These are phyloP conservation scores for Pythium volutum DNA, from an alignment of 352 stramenopile species.

Conservation along the genomic window DNA sequence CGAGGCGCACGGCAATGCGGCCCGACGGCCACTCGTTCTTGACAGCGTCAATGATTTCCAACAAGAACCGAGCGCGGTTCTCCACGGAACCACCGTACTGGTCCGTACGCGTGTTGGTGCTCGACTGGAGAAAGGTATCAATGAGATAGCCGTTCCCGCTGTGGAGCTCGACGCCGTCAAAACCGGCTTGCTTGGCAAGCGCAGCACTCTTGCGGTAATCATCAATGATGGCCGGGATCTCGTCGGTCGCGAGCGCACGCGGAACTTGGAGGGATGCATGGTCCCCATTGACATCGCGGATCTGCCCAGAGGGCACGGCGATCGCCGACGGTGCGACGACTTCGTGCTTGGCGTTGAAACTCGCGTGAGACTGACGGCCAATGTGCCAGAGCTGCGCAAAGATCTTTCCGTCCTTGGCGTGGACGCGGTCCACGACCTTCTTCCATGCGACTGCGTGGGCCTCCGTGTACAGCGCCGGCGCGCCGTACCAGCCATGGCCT, in stretches of 20 bases:
- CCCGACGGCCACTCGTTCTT: neutral
- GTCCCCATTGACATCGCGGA: neutral
- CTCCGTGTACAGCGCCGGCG: neutral
- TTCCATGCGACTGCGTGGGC: neutral
- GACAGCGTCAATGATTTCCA: slow-evolving; percentile 28
- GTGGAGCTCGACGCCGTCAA: slow-evolving; percentile 60
- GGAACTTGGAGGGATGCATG: neutral
- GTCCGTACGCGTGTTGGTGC: slow-evolving; percentile 62
- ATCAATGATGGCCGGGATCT: neutral
- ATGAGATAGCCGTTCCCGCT: slow-evolving; percentile 87
- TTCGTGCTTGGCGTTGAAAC: slow-evolving; percentile 27
- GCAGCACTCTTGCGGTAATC: slow-evolving; percentile 45
- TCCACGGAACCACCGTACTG: slow-evolving; percentile 66
- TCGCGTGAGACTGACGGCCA: slow-evolving; percentile 27
- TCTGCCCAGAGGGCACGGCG: neutral
- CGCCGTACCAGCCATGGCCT: neutral
- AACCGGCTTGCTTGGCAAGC: slow-evolving; percentile 43
- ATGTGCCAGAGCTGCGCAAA: neutral
- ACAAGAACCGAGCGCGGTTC: slow-evolving; percentile 54
- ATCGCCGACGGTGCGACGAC: slow-evolving; percentile 31
- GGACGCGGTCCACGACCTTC: neutral
- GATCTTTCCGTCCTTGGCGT: neutral
- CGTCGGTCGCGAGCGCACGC: neutral
- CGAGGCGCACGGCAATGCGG: neutral
- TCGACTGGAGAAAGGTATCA: slow-evolving; percentile 73